Evolutionary conservation across 78 protist species (phyloP).

Genomic region (Dictyostelium discoideum): DNA sequence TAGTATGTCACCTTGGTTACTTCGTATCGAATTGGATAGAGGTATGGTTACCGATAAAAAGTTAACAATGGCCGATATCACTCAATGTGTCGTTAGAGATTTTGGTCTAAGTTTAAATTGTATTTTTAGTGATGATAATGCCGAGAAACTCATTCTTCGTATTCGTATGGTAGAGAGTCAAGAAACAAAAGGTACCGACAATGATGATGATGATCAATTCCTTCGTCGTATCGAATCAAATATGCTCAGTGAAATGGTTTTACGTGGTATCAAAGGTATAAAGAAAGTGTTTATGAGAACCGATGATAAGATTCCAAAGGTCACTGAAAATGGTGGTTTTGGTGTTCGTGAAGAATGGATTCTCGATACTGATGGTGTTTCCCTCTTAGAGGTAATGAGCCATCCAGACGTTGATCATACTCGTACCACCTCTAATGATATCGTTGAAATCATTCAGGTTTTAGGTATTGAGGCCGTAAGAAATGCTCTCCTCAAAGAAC

Average conservation of each 20-base stretch:
- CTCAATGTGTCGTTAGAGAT: slow-evolving; percentile 65
- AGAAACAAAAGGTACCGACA: slow-evolving; percentile 59
- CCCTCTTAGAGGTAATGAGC: slow-evolving; percentile 89
- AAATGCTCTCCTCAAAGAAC: slow-evolving; percentile 89
- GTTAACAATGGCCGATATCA: slow-evolving; percentile 82
- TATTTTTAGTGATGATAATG: slow-evolving; percentile 93
- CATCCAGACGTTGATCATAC: slow-evolving; percentile 90
- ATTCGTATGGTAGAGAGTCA: slow-evolving; percentile 81
- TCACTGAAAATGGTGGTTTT: slow-evolving; percentile 42
- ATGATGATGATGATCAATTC: slow-evolving; percentile 79
- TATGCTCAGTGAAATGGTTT: slow-evolving; percentile 85
- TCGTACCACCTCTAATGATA: slow-evolving; percentile 95
- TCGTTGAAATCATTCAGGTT: slow-evolving; percentile 92
- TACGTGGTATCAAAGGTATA: slow-evolving; percentile 94
- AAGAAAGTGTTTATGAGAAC: slow-evolving; percentile 74
- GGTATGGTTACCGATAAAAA: slow-evolving; percentile 84
- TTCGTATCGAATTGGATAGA: slow-evolving; percentile 93
- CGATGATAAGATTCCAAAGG: slow-evolving; percentile 1
- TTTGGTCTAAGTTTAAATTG: slow-evolving; percentile 78
- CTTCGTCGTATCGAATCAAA: slow-evolving; percentile 82
- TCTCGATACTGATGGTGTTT: slow-evolving; percentile 95
- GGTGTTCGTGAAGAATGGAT: slow-evolving; percentile 81
- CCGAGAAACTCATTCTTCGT: slow-evolving; percentile 89
- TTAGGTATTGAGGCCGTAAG: slow-evolving; percentile 99
- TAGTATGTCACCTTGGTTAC: slow-evolving; percentile 86